Base-by-base conservation (phyloP, 2,329 filamentous ascomycete genomes). In the Nemania abortiva region DNA sequence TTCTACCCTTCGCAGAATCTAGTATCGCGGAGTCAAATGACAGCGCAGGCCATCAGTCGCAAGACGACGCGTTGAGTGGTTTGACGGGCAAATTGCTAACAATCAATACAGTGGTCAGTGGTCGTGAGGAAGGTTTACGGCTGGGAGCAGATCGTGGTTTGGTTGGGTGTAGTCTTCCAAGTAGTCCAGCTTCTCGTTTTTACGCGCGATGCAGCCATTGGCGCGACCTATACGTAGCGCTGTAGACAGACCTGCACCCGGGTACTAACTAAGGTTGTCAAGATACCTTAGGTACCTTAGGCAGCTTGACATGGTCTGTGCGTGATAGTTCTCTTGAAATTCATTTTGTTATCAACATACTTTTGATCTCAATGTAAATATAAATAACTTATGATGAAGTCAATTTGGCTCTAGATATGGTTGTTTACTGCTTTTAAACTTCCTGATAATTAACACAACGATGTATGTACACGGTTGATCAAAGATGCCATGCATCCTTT, bases 131-230 rank as follows among this genome's bases (percentile, higher is more conserved):
- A 31, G 31, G 24, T 56, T 37, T 50, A 42, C 53, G 29, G 54
- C 50, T 20, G 27, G 50, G 54, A 45, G 54, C 9, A 34, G 49
- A 57, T 24, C 29, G 53, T 52, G 11, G 22, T 52, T 27, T 20
- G 31, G 49, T 47, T 37, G 34, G 22, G 37, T 60, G 47, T 66
- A 42, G 62, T 66, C 24, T 27, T 27, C 49, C 34, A 37, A 11
- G 34, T 18, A 64, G 58, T 47, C 34, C 66, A 65, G 63, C 60
- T 56, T 58, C 64, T 67, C 56, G 57, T 68, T 71, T 71, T 73
- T 71, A 69, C 65, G 45, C 71, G 68, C 60, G 65, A 58, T 54
- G 53, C 39, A 67, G 64, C 31, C 59, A 52, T 65, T 54, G 61
- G 67, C 70, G 70, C 70, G 68, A 72, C 61, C 7, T 2, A 27